phyloP scores from a whole-genome alignment of 805 yeast genomes.

The Candida schatavii region DNA sequence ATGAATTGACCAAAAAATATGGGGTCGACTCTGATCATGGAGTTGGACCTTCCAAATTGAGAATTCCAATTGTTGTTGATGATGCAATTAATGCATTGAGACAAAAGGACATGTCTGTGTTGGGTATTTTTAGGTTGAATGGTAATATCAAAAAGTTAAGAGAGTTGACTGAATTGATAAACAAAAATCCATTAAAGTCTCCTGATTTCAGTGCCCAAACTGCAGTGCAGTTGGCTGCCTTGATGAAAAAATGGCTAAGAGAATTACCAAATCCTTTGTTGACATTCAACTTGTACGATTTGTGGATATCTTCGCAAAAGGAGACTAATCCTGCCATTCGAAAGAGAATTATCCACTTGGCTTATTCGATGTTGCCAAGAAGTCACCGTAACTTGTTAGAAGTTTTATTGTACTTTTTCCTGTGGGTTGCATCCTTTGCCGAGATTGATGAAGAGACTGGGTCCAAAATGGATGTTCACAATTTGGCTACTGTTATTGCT shows the following conservation, averaged over 20 bases:
- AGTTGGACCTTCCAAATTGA: conserved; percentile 74
- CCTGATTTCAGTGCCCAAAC: conserved; percentile 74
- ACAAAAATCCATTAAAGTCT: conserved; percentile 64
- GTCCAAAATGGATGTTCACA: conserved; percentile 94
- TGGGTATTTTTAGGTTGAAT: conserved; percentile 93
- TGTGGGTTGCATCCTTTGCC: conserved; percentile 95
- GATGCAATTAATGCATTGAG: conserved; percentile 80
- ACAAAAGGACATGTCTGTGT: conserved; percentile 91
- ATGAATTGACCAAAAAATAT: conserved; percentile 59
- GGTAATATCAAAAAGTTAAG: conserved; percentile 87
- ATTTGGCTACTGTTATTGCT: conserved; percentile 90
- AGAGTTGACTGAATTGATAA: conserved; percentile 70
- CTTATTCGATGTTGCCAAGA: conserved; percentile 76
- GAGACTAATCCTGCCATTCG: conserved; percentile 46
- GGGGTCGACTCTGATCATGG: conserved; percentile 87
- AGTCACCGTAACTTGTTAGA: conserved; percentile 82
- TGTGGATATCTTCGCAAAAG: conserved; percentile 70
- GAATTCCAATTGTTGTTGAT: conserved; percentile 83
- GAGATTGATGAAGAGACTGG: conserved; percentile 82
- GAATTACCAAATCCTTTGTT: conserved; percentile 91
- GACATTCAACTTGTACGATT: conserved; percentile 68
- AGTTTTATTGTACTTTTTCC: conserved; percentile 78
- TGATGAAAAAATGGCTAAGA: conserved; percentile 85
- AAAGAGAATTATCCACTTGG: conserved; percentile 56
- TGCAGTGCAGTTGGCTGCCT: conserved; percentile 90